phyloP scores from a whole-genome alignment of 1,139 yeast species.

The Candida sp. region DNA sequence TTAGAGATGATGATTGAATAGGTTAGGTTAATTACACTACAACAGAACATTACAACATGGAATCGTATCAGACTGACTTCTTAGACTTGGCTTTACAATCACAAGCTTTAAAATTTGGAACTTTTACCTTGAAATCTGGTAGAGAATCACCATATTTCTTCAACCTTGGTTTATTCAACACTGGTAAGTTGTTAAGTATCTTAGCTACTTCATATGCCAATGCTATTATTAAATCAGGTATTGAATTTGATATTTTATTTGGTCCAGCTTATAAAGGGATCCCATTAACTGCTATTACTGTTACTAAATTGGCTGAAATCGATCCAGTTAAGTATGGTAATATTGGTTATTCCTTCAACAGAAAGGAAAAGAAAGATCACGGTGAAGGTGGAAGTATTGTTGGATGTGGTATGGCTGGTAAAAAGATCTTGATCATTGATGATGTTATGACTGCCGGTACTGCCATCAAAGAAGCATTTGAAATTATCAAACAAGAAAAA shows the following conservation, averaged over 20 bases:
- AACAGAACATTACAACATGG: constrained; percentile 11
- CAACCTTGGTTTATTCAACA: constrained; percentile 85
- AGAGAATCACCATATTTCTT: constrained; percentile 95
- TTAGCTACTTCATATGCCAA: constrained; percentile 87
- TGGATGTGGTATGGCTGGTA: constrained; percentile 71
- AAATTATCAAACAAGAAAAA: constrained; percentile 64
- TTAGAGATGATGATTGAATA: not conserved
- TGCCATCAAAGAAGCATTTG: constrained; percentile 92
- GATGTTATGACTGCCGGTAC: constrained; percentile 99
- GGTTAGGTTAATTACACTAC: not conserved
- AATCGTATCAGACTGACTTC: constrained; percentile 58
- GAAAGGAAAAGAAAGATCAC: constrained; percentile 95
- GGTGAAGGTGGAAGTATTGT: constrained; percentile 98
- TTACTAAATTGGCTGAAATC: constrained; percentile 86
- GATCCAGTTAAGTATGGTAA: constrained; percentile 71
- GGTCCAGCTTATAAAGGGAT: constrained; percentile 99
- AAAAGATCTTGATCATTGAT: constrained; percentile 80
- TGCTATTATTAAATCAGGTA: constrained; percentile 74
- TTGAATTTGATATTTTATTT: constrained; percentile 86
- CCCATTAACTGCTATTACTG: constrained; percentile 90
- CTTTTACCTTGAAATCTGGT: constrained; percentile 88
- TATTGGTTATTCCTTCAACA: constrained; percentile 71
- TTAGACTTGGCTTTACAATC: constrained; percentile 79
- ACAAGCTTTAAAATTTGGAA: constrained; percentile 81
- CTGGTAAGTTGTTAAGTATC: constrained; percentile 73